These are phyloP conservation scores for Alternaria atra DNA, from an alignment of 2,329 filamentous ascomycete genomes.

Conservation along the genomic window DNA sequence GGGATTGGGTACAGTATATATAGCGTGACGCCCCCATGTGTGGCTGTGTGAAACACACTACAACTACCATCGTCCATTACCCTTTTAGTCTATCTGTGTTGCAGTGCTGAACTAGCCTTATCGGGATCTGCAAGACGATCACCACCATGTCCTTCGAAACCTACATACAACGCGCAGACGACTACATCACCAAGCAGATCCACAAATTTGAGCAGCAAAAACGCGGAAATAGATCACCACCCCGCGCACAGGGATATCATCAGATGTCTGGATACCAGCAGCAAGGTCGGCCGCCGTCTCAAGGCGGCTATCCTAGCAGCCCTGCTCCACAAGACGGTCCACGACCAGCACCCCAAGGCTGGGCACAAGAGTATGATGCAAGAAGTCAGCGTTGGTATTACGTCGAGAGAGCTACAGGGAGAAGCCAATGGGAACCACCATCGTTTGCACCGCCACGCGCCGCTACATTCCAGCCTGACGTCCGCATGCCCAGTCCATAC, in stretches of 20 bases:
- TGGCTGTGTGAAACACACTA: slow-evolving; percentile 16
- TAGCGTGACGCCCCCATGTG: slow-evolving; percentile 5
- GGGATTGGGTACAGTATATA: slow-evolving; percentile 15
- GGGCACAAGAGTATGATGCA: slow-evolving; percentile 70
- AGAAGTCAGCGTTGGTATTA: slow-evolving; percentile 70
- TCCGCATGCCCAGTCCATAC: slow-evolving; percentile 4
- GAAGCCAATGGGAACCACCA: slow-evolving; percentile 67
- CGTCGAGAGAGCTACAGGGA: slow-evolving; percentile 66
- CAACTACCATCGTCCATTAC: slow-evolving; percentile 1
- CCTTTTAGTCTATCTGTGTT: not conserved
- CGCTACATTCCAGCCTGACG: slow-evolving; percentile 9
- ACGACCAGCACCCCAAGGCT: slow-evolving; percentile 56
- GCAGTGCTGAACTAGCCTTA: not conserved
- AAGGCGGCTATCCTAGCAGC: slow-evolving; percentile 9
- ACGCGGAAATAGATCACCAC: slow-evolving; percentile 13
- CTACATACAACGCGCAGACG: slow-evolving; percentile 26
- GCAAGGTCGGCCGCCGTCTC: slow-evolving; percentile 7
- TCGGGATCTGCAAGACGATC: not conserved
- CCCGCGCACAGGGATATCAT: slow-evolving; percentile 14
- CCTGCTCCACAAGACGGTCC: slow-evolving; percentile 13
- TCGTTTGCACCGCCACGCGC: slow-evolving; percentile 19
- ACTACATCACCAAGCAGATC: slow-evolving; percentile 28
- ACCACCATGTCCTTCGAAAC: slow-evolving; percentile 22
- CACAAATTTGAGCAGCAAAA: slow-evolving; percentile 30
- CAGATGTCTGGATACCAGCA: slow-evolving; percentile 12